phyloP scores from a whole-genome alignment of 495 filamentous ascomycete genomes.

The Opeltia flavorubescens region DNA sequence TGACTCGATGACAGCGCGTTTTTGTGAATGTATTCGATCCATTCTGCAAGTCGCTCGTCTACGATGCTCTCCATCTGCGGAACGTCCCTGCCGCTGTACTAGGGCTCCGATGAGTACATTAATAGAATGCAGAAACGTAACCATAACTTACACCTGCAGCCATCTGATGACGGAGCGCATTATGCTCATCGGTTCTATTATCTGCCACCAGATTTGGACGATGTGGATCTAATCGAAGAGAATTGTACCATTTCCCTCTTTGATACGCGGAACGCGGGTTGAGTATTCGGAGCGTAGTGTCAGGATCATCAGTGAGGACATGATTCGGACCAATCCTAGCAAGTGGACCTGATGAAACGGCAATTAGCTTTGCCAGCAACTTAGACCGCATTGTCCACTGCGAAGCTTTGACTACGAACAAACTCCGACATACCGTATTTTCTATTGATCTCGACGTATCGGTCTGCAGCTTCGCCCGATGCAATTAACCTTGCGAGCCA shows the following conservation, averaged over 20 bases:
- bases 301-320: conserved; percentile 26
- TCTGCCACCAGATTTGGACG: conserved; percentile 23
- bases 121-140: not conserved
- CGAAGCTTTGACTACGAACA: not conserved
- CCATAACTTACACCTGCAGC: conserved; percentile 24
- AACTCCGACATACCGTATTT: conserved; percentile 1
- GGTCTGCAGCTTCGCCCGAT: conserved; percentile 1
- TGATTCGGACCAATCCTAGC: conserved; percentile 30
- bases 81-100: conserved; percentile 33
- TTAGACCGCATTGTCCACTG: not conserved
- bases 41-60: conserved; percentile 18
- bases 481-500: conserved; percentile 4
- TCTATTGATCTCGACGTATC: conserved; percentile 1
- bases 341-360: conserved; percentile 19
- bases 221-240: conserved; percentile 19
- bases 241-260: conserved; percentile 16
- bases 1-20: conserved; percentile 21
- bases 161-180: conserved; percentile 20
- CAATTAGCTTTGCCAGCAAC: not conserved
- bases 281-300: conserved; percentile 18
- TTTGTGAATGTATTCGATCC: conserved; percentile 17
- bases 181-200: conserved; percentile 19
- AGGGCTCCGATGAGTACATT: not conserved
- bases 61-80: conserved; percentile 20
- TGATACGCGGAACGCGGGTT: conserved; percentile 21